Conservation (phyloP, 2,329 filamentous ascomycete species). For the Sporothrix protearum region DNA sequence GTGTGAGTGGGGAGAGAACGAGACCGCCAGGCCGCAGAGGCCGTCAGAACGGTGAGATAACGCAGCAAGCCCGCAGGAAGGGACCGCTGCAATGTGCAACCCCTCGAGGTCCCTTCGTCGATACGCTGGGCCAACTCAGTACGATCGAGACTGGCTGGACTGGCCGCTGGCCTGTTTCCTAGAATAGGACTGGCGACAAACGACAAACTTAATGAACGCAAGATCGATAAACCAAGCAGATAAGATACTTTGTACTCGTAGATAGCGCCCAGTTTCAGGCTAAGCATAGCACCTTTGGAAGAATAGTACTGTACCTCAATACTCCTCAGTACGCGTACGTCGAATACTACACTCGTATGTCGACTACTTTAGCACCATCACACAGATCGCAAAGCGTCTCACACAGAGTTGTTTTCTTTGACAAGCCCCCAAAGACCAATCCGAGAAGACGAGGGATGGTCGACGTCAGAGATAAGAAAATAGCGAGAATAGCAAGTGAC, state of each 20-base stretch:
- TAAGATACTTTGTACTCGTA: too few species aligned
- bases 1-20: not conserved
- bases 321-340: too few species aligned
- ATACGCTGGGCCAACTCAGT: not conserved
- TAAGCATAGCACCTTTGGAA: not conserved
- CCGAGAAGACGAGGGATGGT: not conserved
- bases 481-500: not conserved
- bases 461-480: not conserved
- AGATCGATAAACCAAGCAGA: too few species aligned
- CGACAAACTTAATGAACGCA: not conserved
- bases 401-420: not conserved
- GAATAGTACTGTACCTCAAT: too few species aligned
- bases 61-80: constrained; percentile 12
- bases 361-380: not conserved
- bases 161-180: constrained; percentile 1
- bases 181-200: constrained; percentile 1
- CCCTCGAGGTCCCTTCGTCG: not conserved
- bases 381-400: not conserved
- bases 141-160: too few species aligned
- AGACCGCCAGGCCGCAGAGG: not conserved
- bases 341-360: too few species aligned
- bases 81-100: not conserved
- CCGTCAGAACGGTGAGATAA: constrained; percentile 12
- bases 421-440: too few species aligned
- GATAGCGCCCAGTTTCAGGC: constrained; percentile 3